Conservation (phyloP, 2,329 filamentous ascomycete genomes). For the Aspergillus sp. region DNA sequence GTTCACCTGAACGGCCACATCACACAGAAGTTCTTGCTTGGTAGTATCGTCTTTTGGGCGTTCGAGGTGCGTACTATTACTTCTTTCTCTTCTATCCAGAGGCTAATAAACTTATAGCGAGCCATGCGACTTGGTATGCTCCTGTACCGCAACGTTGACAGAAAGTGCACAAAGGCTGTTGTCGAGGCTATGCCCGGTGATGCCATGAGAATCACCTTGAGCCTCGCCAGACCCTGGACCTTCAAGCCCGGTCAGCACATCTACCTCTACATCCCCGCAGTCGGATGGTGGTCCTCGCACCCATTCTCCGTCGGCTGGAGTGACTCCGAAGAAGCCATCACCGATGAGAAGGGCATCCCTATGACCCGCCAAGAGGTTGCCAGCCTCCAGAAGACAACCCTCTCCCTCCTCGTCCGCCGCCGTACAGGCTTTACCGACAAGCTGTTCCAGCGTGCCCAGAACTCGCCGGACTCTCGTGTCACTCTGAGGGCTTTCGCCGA, state of each 20-base stretch:
- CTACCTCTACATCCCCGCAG: slow-evolving; percentile 64
- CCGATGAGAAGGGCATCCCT: slow-evolving; percentile 36
- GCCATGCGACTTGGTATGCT: slow-evolving; percentile 59
- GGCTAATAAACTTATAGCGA: slow-evolving; percentile 34
- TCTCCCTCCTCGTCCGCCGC: slow-evolving; percentile 82
- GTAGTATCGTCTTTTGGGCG: slow-evolving; percentile 72
- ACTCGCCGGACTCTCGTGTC: slow-evolving; percentile 50
- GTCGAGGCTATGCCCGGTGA: slow-evolving; percentile 68
- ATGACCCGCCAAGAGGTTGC: slow-evolving; percentile 50
- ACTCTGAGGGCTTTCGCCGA: slow-evolving; percentile 72
- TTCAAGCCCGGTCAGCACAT: slow-evolving; percentile 69
- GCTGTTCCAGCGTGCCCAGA: slow-evolving; percentile 66
- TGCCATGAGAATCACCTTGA: slow-evolving; percentile 64
- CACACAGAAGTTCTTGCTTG: slow-evolving; percentile 70
- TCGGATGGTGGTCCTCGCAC: slow-evolving; percentile 68
- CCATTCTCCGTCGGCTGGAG: slow-evolving; percentile 77
- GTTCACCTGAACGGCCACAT: slow-evolving; percentile 69
- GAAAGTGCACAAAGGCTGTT: slow-evolving; percentile 58
- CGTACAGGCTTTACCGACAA: slow-evolving; percentile 83
- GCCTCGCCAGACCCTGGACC: slow-evolving; percentile 61
- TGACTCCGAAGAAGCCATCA: slow-evolving; percentile 49
- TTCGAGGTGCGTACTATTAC: slow-evolving; percentile 47
- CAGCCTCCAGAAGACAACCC: slow-evolving; percentile 48
- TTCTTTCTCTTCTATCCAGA: neutral
- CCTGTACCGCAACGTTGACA: slow-evolving; percentile 58